phyloP scores from a whole-genome alignment of 31 red algal genomes.

The Bonnemaisonia californica region DNA sequence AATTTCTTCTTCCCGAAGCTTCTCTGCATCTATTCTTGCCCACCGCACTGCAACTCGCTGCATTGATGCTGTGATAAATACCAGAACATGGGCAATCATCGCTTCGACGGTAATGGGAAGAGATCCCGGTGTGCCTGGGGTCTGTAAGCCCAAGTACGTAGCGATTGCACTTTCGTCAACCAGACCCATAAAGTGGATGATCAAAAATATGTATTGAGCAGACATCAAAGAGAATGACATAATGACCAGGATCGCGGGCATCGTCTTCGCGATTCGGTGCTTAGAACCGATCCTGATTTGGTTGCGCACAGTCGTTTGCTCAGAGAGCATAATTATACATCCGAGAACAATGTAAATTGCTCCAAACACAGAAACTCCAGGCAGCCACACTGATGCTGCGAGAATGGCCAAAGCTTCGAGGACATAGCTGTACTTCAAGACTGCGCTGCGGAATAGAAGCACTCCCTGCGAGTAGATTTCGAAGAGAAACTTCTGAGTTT shows the following conservation, averaged over 20 bases:
- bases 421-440: conserved; percentile 48
- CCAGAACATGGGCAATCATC: conserved; percentile 48
- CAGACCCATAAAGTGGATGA: neutral
- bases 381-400: conserved; percentile 47
- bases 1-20: neutral
- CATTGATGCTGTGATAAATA: conserved; percentile 45
- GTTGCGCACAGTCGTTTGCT: conserved; percentile 3
- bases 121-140: neutral
- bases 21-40: conserved; percentile 27
- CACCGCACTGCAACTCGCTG: conserved; percentile 44
- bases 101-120: conserved; percentile 33
- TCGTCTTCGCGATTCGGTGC: neutral
- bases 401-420: conserved; percentile 39
- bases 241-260: conserved; percentile 39
- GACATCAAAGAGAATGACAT: conserved; percentile 52
- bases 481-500: conserved; percentile 38
- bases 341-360: conserved; percentile 45
- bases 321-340: conserved; percentile 26
- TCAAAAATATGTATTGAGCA: conserved; percentile 49
- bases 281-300: neutral
- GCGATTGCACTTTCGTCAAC: neutral
- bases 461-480: conserved; percentile 2
- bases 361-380: conserved; percentile 41
- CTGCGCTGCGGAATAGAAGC: neutral
- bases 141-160: conserved; percentile 37